Base-by-base conservation (phyloP, 1,284 basidiomycete species). In the Cryptococcus sp. region DNA sequence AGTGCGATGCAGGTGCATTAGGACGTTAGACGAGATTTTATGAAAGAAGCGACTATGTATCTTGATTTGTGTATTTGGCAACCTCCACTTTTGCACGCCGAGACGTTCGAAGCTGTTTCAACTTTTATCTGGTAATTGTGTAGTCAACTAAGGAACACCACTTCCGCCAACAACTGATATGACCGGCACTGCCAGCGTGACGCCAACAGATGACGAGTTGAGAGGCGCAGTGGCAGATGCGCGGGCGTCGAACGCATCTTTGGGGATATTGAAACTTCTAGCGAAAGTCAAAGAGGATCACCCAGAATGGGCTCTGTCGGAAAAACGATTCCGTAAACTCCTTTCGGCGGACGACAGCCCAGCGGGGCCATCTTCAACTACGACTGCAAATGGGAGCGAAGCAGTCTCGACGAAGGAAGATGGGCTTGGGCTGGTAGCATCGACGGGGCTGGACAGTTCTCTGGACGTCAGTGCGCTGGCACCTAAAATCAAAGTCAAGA, bases 261-360 rank as follows among this genome's bases (percentile, higher is more conserved):
- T 89, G 17, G 90, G 90, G 2, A 84, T 89, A 40, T 67, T 82
- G 4, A 92, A 90, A 78, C 81, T 90, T 1, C 86, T 90, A 59
- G 80, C 83, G 2, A 80, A 85, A 13, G 78, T 92, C 17, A 82
- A 88, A 35, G 71, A 81, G 6, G 77, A 80, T 5, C 79, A 88
- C 64, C 83, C 88, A 1, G 80, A 82, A 20, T 91, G 90, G 89
- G 74, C 82, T 0, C 87, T 92, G 61, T 89, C 88, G 73, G 90
- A 92, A 76, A 91, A 91, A 71, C 83, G 90, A 16, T 83, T 88
- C 10, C 81, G 85, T 54, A 91, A 89, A 73, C 78, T 88, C 47
- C 75, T 84, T 47, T 39, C 38, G 46, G 23, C 20, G 39, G 17
- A 23, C 27, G 30, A 25, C 23, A 22, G 39, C n/a, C 35, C 60